Percentiles rank a stretch among this genome's conserved stretches.
phyloP scores from a whole-genome alignment of 805 yeast species.

The Pichia cabralensis region DNA sequence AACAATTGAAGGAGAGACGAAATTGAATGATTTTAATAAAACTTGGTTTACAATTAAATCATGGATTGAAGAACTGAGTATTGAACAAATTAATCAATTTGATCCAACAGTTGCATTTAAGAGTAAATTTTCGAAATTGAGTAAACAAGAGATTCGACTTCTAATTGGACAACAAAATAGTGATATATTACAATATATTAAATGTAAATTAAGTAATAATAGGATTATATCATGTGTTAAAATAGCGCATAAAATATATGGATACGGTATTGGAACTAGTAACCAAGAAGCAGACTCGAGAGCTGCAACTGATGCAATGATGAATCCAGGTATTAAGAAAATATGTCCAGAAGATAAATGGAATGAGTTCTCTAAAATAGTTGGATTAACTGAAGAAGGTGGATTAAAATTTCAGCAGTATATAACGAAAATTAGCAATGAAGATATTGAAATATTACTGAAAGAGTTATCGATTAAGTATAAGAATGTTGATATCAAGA shows the following conservation, averaged over 20 bases:
- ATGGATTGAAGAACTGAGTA: conserved; percentile 46
- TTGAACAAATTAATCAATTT: conserved; percentile 17
- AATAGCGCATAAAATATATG: conserved; percentile 55
- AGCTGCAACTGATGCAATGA: conserved; percentile 68
- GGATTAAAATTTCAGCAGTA: conserved; percentile 9
- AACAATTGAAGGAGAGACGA: conserved; percentile 46
- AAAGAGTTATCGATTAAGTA: conserved; percentile 8
- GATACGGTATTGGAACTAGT: conserved; percentile 59
- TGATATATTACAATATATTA: conserved; percentile 36
- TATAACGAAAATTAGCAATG: background rate
- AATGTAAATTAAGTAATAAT: conserved; percentile 22
- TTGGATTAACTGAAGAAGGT: conserved; percentile 9
- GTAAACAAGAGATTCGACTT: conserved; percentile 59
- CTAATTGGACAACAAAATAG: conserved; percentile 38
- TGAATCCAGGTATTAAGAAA: conserved; percentile 9
- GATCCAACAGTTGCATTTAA: conserved; percentile 10
- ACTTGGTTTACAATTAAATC: conserved; percentile 36
- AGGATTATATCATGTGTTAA: conserved; percentile 39
- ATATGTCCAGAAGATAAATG: conserved; percentile 9
- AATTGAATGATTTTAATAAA: conserved; percentile 22
- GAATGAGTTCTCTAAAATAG: conserved; percentile 8
- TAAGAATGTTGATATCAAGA: conserved; percentile 6
- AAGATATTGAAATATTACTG: conserved; percentile 4
- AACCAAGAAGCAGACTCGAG: conserved; percentile 67
- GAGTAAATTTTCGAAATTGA: conserved; percentile 11